phyloP scores from a whole-genome alignment of 208 protist genomes.

The Trypanosoma congolense region DNA sequence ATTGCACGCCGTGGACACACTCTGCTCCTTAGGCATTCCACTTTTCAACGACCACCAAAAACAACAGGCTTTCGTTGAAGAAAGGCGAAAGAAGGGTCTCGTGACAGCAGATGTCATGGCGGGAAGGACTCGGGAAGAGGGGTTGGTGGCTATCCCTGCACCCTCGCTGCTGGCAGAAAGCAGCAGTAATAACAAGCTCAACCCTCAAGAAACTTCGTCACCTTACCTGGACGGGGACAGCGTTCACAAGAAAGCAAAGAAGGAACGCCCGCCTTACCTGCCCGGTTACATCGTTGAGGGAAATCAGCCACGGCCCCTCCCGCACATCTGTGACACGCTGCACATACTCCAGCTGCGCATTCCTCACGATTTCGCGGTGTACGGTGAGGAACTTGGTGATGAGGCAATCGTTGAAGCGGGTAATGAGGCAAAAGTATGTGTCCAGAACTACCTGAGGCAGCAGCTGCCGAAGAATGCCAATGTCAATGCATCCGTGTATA shows the following conservation, averaged over 20 bases:
- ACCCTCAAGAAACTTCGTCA: too few species aligned
- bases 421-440: constrained; percentile 48
- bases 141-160: constrained; percentile 26
- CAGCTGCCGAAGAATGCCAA: constrained; percentile 17
- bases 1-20: constrained; percentile 67
- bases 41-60: constrained; percentile 37
- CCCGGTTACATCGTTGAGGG: constrained; percentile 68
- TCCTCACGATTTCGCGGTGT: constrained; percentile 66
- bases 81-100: constrained; percentile 28
- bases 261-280: constrained; percentile 28
- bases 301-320: constrained; percentile 39
- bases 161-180: constrained; percentile 4
- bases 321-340: constrained; percentile 41
- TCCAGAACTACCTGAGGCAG: constrained; percentile 56
- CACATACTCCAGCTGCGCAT: constrained; percentile 43
- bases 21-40: constrained; percentile 46
- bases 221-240: not conserved
- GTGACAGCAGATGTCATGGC: constrained; percentile 30
- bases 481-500: constrained; percentile 33
- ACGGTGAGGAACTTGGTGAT: constrained; percentile 21
- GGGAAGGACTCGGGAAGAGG: constrained; percentile 20
- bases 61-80: constrained; percentile 41
- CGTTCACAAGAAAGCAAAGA: not conserved
- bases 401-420: constrained; percentile 38
- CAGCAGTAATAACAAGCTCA: not conserved